Evolutionary conservation across 1,284 basidiomycete genomes (phyloP), one percentile per base, ranked within the genome.

Genomic region (Mycena sp.): DNA sequence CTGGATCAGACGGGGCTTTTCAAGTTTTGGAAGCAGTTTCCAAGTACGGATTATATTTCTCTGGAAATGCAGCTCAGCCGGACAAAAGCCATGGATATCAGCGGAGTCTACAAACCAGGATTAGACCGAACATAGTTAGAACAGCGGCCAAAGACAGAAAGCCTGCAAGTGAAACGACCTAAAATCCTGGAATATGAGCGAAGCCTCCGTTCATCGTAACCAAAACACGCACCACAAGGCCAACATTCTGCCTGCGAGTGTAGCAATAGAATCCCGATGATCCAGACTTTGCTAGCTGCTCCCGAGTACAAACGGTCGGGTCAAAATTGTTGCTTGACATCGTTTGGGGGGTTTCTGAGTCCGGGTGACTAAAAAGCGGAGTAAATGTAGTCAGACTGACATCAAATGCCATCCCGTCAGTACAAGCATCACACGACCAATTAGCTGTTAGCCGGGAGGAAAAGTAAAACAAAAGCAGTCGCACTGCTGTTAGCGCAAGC

Each of bases 211-310:
- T 26, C 11, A 12, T 28, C 21, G 16, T 16, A 16, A 16, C 9
- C 6, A 17, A 11, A 41, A 41, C 10, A 29, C 28, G 3, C 7
- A 49, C 46, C 46, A 49, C 28, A 16, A 49, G 50, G 35, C 50
- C 50, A 10, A 52, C 50, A 52, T 52, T 52, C 19, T 52, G 50
- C 12, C 48, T 50, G 3, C 48, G 48, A 9, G 48, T 50, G 48
- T 50, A 50, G 30, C 48, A 50, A 25, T 35, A 50, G 30, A 50
- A 50, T 23, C 26, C 30, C 7, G 48, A 50, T 6, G 26, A 21
- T 19, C 48, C 48, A 9, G 35, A 38, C 16, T 23, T 43, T 12
- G 37, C 46, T 6, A 30, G 19, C 25, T 58, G 35, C 28, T 50
- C 56, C 14, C n/a, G 28, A 35, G 56, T 43, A n/a, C 45, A 57